Base-by-base conservation (phyloP, 352 stramenopile species). In the Phytophthora brassicae region DNA sequence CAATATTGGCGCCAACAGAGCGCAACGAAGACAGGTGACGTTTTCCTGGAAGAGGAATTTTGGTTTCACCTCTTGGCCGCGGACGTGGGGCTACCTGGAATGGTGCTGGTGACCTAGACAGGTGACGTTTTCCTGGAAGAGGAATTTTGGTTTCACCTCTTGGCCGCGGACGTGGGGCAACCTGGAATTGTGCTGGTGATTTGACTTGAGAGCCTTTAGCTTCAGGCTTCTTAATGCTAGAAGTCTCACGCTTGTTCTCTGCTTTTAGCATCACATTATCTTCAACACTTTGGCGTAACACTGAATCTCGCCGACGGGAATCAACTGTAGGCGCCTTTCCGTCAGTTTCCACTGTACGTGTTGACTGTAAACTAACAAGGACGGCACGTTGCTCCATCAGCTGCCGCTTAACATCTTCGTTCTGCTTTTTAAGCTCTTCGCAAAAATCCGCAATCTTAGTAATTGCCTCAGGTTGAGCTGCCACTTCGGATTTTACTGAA, bases 371-470 rank as follows among this genome's bases (percentile, higher is more conserved):
- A 43, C 61, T 79, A 29, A 58, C 54, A 20, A 87, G 66, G 7
- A 84, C 73, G 0, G 64, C 62, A 23, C 82, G 62, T 50, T 87
- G 78, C n/a, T 80, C 67, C 3, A 53, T 39, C 9, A 87, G 42
- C 26, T 84, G 78, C 52, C 65, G 54, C 61, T 84, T 83, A 2
- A 85, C 70, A 24, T 85, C 78, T 46, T 87, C 75, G 44, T 87
- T 85, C 39, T 87, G 75, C 6, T 68, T 69, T 55, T 82, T 81
- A 35, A 87, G 73, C 6, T 79, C 78, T 41, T 85, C 66, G 28
- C 75, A 85, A 35, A 85, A 72, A 31, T 77, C 66, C n/a, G 79
- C 68, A n/a, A 87, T 74, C 52, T 78, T 84, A 0, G 70, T 56
- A 9, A 85, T 55, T 12, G 51, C 73, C 13, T 51, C 44, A 22